Evolutionary conservation across 1,284 basidiomycete species (phyloP).

Genomic region (Austroboletus rostrupii): DNA sequence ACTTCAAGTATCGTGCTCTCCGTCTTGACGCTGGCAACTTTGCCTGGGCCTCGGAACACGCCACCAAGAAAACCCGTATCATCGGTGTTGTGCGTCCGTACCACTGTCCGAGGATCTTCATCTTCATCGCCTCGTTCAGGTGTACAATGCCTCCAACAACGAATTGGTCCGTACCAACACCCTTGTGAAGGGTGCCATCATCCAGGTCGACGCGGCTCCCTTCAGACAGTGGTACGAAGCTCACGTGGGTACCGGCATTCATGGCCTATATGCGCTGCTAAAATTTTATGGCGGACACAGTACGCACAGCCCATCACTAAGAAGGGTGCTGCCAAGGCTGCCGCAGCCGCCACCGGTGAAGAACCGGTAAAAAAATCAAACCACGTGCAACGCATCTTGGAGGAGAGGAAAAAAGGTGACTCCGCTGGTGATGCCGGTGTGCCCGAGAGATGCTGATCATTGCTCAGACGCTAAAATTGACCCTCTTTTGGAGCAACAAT

Average conservation of each 20-base stretch:
- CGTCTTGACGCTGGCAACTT: conserved; percentile 95
- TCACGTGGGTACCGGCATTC: conserved; percentile 60
- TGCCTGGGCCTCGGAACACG: conserved; percentile 92
- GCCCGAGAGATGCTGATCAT: conserved; percentile 1
- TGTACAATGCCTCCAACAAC: conserved; percentile 98
- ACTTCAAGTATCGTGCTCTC: conserved; percentile 89
- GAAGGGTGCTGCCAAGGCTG: conserved; percentile 58
- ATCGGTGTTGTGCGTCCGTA: conserved; percentile 81
- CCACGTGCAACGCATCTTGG: conserved; percentile 81
- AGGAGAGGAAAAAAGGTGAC: conserved; percentile 85
- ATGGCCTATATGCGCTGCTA: conserved; percentile 6
- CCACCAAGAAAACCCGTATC: conserved; percentile 90
- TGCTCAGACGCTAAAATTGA: conserved; percentile 82
- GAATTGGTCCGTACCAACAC: conserved; percentile 98
- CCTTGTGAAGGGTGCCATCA: conserved; percentile 90
- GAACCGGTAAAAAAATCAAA: conserved; percentile 84
- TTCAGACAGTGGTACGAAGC: conserved; percentile 99
- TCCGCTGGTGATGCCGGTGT: conserved; percentile 7
- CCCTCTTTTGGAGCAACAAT: conserved; percentile 80
- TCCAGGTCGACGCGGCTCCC: conserved; percentile 93
- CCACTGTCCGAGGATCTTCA: conserved; percentile 9
- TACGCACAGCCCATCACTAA: conserved; percentile 90
- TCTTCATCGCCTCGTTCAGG: conserved; percentile 41
- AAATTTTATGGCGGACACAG: conserved; percentile 36
- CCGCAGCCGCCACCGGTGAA: conserved; percentile 42